Base-by-base conservation (phyloP, 176 grass and related monocot species). In the Saccharum officinarum region DNA sequence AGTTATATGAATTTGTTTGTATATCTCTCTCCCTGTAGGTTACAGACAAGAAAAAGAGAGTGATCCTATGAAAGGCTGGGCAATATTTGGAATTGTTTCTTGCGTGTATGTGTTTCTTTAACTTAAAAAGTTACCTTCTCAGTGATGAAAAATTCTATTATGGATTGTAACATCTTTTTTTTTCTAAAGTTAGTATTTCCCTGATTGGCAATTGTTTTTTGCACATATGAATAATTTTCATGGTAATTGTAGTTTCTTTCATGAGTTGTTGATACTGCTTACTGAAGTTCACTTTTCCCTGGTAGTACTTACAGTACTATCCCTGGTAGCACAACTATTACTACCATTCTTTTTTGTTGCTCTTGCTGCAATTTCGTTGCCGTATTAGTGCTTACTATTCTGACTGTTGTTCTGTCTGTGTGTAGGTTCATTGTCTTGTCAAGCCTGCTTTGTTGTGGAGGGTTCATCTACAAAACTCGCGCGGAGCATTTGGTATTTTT, bases 371-470 rank as follows among this genome's bases (percentile, higher is more conserved):
- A 59, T 73, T 91, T 79, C 25, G 4, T 37, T 81, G n/a, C 50
- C 5, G 6, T 17, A 69, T 16, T 42, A 79, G 10, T 68, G 30
- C 54, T 69, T 76, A n/a, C 45, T 52, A 6, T 87, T 75, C 20
- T 61, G 66, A 85, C 20, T 44, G 8, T 30, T 65, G 22, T 74
- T 75, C 59, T 76, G 18, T 83, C 77, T 65, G 25, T 84, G 17
- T 93, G 63, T 49, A 95, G 96, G 72, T 82, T 95, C 69, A 79
- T 93, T 85, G 69, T 94, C 44, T 84, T 88, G 22, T 93, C 86
- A 68, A 83, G 69, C 72, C 46, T 95, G 76, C 71, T 98, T 94
- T 98, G 93, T 65, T 98, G 93, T 83, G 96, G 85, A 74, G 93
- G 89, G 5, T 98, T 95, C 66, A 83, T 95, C 67, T 98, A 95